Base-by-base conservation (phyloP, 2,329 filamentous ascomycete species). In the Aspergillus pseudonomiae region DNA sequence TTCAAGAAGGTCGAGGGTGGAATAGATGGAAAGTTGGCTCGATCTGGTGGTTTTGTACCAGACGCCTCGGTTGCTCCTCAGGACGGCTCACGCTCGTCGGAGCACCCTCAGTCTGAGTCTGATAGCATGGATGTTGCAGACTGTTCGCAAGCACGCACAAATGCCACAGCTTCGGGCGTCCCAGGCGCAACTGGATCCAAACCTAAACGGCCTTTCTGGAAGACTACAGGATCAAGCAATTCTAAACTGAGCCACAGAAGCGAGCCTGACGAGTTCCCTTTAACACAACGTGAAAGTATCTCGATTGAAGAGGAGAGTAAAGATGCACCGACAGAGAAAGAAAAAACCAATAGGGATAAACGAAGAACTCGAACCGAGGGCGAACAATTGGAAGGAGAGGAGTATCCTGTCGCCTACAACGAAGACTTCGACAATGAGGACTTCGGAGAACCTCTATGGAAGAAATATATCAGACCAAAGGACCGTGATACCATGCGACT, bases 401-500 rank as follows among this genome's bases (percentile, higher is more conserved):
- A 79, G 9, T 96, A 96, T 70, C 85, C 87, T 0, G 64, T 81
- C 2, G 87, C 90, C 0, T 88, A 86, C 72, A 87, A 91, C 65
- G 76, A 86, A 39, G 84, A 90, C 1, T 87, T 85, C 67, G 81
- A 85, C 41, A 85, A 89, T 32, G 83, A 89, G 62, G 84, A 87
- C 12, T 86, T 89, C 50, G 85, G 84, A 10, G 85, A 88, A 56
- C 88, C 91, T 0, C 80, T 87, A 52, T 99, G 95, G 95, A 88
- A 89, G 71, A 90, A 89, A 65, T 97, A 94, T 79, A 81, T 98
- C 57, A 90, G 88, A 72, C 86, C 88, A 63, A 93, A 91, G 62
- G 89, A 97, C 65, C 89, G 95, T 43, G 93, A 94, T 21, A 96
- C 91, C 0, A 93, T 96, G 80, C 88, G 89, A 54, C 80, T 97